Conservation (phyloP, 768 basidiomycete genomes). For the Psilocybe sp. region DNA sequence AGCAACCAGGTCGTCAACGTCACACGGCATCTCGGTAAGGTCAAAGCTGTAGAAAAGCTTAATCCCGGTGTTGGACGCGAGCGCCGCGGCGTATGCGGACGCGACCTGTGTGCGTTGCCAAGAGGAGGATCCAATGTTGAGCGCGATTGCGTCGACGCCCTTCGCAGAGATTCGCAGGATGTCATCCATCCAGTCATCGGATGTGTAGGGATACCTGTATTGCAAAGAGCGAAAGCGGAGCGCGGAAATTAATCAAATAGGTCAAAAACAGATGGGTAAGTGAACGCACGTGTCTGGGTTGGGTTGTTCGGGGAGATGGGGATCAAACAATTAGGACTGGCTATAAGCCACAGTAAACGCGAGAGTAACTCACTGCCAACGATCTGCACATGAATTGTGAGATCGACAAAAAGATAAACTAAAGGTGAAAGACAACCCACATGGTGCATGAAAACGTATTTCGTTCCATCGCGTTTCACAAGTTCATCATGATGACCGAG, state of each 20-base stretch:
- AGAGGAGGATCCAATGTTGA: conserved; percentile 55
- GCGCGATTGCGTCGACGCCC: conserved; percentile 55
- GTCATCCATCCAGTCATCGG: conserved; percentile 39
- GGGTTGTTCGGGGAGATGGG: not conserved
- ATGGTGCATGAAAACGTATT: conserved; percentile 53
- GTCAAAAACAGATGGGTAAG: no score
- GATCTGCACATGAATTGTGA: conserved; percentile 25
- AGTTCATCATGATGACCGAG: conserved; percentile 15
- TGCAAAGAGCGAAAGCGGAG: no score
- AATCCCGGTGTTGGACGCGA: conserved; percentile 35
- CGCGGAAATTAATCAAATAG: no score
- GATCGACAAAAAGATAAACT: not conserved
- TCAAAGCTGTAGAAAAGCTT: conserved; percentile 61
- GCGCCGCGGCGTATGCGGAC: conserved; percentile 51
- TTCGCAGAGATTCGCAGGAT: conserved; percentile 37
- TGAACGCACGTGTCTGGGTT: no score
- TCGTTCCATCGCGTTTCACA: conserved; percentile 36
- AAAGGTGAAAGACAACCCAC: conserved; percentile 24
- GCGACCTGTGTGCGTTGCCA: conserved; percentile 51
- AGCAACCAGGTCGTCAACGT: conserved; percentile 37
- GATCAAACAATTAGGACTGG: not conserved
- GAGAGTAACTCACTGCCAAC: conserved; percentile 38
- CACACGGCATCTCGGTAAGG: conserved; percentile 49
- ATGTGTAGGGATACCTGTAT: conserved; percentile 44
- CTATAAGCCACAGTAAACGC: no score